Percentiles rank a stretch among this genome's conserved stretches.
Conservation (phyloP, 306 rosid species). For the Clitoria ternatea region DNA sequence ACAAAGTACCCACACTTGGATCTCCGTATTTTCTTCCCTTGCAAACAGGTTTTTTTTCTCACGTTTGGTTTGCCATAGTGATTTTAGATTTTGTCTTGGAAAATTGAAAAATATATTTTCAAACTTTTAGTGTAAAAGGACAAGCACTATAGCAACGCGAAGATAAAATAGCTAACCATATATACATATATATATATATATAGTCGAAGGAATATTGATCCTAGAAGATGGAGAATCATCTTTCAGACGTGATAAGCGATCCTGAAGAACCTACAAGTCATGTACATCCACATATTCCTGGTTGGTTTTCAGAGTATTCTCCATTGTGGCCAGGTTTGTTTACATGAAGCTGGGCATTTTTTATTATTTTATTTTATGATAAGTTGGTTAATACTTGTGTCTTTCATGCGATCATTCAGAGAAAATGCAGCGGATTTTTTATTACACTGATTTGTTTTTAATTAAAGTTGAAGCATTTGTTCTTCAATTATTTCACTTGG, state of each 20-base stretch:
- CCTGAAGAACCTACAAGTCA: neutral
- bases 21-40: neutral
- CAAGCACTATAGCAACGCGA: neutral
- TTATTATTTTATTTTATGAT: neutral
- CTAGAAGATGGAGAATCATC: neutral
- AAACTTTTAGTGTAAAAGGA: neutral
- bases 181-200: too few relatives aligned
- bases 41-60: neutral
- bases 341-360: neutral
- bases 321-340: conserved; percentile 69
- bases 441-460: neutral
- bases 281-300: conserved; percentile 38
- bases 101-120: neutral
- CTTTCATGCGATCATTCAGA: neutral
- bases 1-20: neutral
- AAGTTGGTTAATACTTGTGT: too few relatives aligned
- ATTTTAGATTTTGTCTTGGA: neutral
- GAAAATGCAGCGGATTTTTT: neutral
- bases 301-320: conserved; percentile 65
- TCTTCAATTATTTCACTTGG: neutral
- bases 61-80: neutral
- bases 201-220: neutral
- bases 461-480: neutral
- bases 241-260: neutral
- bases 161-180: neutral